A percentile compares a stretch with the other conserved stretches of the same genome.
phyloP scores from a whole-genome alignment of 1,284 basidiomycete species.

The Malassezia slooffiae region DNA sequence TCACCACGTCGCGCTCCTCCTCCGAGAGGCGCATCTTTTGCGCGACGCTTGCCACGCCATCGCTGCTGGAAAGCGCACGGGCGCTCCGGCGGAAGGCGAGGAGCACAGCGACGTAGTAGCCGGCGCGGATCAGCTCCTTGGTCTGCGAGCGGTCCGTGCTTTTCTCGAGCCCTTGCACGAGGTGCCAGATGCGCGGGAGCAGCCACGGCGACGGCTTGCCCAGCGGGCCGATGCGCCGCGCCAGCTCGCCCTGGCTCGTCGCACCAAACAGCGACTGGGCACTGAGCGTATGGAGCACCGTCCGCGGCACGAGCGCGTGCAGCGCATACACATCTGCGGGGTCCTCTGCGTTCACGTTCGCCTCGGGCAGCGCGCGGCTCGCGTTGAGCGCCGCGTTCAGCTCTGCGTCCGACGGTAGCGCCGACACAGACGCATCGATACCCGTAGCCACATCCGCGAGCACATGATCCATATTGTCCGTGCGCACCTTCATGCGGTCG shows the following conservation, averaged over 20 bases:
- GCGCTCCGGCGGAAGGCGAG: slow-evolving; percentile 14
- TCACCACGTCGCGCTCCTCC: slow-evolving; percentile 11
- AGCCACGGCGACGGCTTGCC: slow-evolving; percentile 17
- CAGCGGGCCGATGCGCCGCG: slow-evolving; percentile 12
- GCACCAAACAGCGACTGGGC: slow-evolving; percentile 5
- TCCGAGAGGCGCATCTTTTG: slow-evolving; percentile 18
- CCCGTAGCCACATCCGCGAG: slow-evolving; percentile 33
- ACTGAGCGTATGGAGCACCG: slow-evolving; percentile 21
- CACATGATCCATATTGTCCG: slow-evolving; percentile 35
- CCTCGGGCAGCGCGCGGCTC: slow-evolving; percentile 31
- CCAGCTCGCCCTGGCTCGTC: slow-evolving; percentile 5
- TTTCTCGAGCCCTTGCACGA: no score
- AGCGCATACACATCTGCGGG: slow-evolving; percentile 38
- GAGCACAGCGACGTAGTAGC: slow-evolving; percentile 20
- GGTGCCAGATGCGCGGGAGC: slow-evolving; percentile 15
- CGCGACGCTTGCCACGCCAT: slow-evolving; percentile 14
- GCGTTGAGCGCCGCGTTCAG: slow-evolving; percentile 24
- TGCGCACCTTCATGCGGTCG: slow-evolving; percentile 45
- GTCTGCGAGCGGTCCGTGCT: slow-evolving; percentile 7
- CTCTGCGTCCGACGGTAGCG: slow-evolving; percentile 23
- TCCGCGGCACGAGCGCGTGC: slow-evolving; percentile 24
- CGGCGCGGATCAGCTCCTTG: slow-evolving; percentile 12
- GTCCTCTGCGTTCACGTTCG: slow-evolving; percentile 31
- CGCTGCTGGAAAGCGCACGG: slow-evolving; percentile 2
- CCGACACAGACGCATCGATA: slow-evolving; percentile 27